Evolutionary conservation across 1,284 basidiomycete genomes (phyloP).

Genomic region (Trichosporon faecale): DNA sequence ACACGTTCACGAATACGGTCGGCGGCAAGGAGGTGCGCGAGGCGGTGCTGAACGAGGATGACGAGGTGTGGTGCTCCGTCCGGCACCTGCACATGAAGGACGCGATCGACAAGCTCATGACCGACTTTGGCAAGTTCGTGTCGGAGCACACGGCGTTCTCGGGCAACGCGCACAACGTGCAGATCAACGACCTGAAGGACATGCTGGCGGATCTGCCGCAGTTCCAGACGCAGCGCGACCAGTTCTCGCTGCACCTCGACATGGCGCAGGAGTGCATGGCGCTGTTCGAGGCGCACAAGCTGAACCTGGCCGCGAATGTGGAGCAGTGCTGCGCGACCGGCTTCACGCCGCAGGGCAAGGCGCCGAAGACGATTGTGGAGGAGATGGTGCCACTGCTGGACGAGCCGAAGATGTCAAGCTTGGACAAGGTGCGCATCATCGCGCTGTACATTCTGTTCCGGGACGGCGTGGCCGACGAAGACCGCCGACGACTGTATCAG

Average conservation of each 20-base stretch:
- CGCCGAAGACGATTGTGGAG: constrained; percentile 87
- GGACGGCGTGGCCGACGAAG: constrained; percentile 97
- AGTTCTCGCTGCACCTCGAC: constrained; percentile 93
- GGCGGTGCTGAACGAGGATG: constrained; percentile 76
- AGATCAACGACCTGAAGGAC: constrained; percentile 96
- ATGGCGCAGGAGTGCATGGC: constrained; percentile 98
- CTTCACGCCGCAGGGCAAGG: constrained; percentile 79
- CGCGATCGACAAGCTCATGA: constrained; percentile 91
- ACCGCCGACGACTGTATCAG: constrained; percentile 88
- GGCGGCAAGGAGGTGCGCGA: constrained; percentile 83
- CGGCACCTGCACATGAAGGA: constrained; percentile 98
- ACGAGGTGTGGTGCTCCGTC: constrained; percentile 86
- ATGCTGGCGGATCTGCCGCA: constrained; percentile 95
- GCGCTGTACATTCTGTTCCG: constrained; percentile 93
- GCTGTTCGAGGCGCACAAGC: constrained; percentile 81
- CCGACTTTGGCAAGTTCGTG: constrained; percentile 89
- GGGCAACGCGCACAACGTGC: constrained; percentile 61
- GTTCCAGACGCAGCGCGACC: constrained; percentile 88
- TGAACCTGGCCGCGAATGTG: constrained; percentile 81
- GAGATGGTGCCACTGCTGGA: constrained; percentile 98
- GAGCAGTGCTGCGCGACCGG: constrained; percentile 97
- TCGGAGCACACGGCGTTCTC: constrained; percentile 88
- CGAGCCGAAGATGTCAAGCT: constrained; percentile 62
- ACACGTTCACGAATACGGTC: constrained; percentile 75
- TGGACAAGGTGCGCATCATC: constrained; percentile 94